A percentile compares a stretch with the other conserved stretches of the same genome.
Conservation (phyloP, 2,329 filamentous ascomycete species). For the Alternaria angustiovoidea region DNA sequence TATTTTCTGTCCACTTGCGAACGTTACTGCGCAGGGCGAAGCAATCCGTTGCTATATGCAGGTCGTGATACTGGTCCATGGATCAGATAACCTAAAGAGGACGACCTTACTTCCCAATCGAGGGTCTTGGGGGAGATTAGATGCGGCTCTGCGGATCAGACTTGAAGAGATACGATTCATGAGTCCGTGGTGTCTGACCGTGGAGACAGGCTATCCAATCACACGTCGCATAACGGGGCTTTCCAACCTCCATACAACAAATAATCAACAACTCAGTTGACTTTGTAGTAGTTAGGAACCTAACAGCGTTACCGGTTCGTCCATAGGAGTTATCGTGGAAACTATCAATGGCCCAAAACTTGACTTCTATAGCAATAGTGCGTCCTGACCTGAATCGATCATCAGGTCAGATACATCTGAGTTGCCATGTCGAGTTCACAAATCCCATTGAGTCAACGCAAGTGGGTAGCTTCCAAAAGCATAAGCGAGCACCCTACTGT, state of each 20-base stretch:
- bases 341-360: background rate
- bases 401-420: background rate
- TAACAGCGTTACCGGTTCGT: background rate
- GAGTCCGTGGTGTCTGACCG: background rate
- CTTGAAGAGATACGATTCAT: background rate
- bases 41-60: conserved; percentile 1
- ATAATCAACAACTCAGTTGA: no score
- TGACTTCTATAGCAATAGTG: background rate
- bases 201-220: background rate
- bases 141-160: background rate
- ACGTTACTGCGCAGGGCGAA: background rate
- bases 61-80: background rate
- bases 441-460: background rate
- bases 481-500: background rate
- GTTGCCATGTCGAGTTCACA: background rate
- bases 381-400: background rate
- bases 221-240: background rate
- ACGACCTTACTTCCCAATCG: background rate
- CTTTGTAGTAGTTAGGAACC: background rate
- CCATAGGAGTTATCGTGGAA: background rate
- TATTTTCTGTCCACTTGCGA: background rate
- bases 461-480: background rate
- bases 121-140: background rate
- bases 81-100: background rate
- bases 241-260: no score